These are phyloP conservation scores for Termitomyces sp. DNA, from an alignment of 768 basidiomycete species.

Conservation along the genomic window DNA sequence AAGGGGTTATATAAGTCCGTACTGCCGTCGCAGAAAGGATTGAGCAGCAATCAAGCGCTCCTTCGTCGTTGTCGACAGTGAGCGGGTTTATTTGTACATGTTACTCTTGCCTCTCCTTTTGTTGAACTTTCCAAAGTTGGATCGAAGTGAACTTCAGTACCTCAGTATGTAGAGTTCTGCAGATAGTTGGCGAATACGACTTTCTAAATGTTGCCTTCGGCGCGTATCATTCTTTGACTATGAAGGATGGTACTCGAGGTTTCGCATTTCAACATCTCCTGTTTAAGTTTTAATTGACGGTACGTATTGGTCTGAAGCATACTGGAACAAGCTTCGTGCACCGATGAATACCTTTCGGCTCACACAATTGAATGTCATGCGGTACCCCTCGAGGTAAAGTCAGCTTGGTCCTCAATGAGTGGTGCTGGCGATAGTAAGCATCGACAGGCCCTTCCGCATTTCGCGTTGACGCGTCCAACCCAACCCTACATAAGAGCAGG, in stretches of 20 bases:
- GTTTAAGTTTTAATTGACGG: no score
- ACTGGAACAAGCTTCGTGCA: no score
- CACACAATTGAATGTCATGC: no score
- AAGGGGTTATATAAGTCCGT: not conserved
- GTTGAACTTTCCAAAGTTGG: not conserved
- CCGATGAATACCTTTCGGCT: no score
- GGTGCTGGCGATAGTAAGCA: not conserved
- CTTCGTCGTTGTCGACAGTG: slow-evolving; percentile 41
- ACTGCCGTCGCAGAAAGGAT: slow-evolving; percentile 5
- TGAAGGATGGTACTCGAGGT: not conserved
- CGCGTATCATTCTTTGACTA: not conserved
- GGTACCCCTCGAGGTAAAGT: no score
- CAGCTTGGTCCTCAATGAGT: not conserved
- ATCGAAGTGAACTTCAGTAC: no score
- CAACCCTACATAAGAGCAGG: no score
- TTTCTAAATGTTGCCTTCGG: not conserved
- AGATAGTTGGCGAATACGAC: not conserved
- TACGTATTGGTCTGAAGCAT: no score
- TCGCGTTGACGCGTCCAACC: no score
- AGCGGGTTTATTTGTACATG: slow-evolving; percentile 36
- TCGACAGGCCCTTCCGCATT: no score
- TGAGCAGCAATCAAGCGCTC: slow-evolving; percentile 17
- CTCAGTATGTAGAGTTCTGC: not conserved
- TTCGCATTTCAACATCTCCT: not conserved
- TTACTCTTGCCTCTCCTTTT: slow-evolving; percentile 17